Evolutionary conservation across 2,329 filamentous ascomycete species (phyloP), one percentile per base, ranked within the genome.

Genomic region (Aspergillus pseudoterreus): DNA sequence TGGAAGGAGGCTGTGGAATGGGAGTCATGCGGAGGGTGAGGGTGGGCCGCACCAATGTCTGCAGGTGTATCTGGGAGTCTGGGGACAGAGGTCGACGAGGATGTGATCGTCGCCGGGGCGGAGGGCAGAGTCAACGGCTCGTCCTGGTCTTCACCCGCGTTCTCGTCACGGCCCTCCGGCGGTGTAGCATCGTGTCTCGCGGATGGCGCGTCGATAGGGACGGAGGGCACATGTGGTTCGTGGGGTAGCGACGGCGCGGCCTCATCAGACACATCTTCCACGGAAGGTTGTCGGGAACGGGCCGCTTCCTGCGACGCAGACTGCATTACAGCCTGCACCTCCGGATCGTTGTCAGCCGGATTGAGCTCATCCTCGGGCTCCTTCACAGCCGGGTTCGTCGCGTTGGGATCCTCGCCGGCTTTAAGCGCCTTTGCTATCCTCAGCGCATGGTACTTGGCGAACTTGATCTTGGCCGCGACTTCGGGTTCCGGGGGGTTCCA

Each of bases 361-460:
- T 76, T 74, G 11, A 53, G 43, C 19, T 70, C 65, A 17, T 75
- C 75, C 41, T 79, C 76, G 17, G 75, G 70, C 50, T 82, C 77
- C 48, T 85, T 78, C 4, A 75, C 78, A 51, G 82, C 83, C 0
- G 92, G 92, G 64, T 97, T 97, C 6, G 89, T 88, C 50, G 87
- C 84, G 71, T 99, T 99, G 3, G 94, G 94, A 65, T 99, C 92
- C 58, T 89, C 86, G 49, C 91, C 91, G 38, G 92, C 88, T 65
- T 92, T 94, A 63, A 96, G 82, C 10, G 94, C 94, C 72, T 90
- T 96, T 14, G 88, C 79, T 65, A 99, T 99, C 52, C 94, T 84
- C 33, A 92, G 77, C 2, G 92, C 92, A 69, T 97, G 95, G 81
- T 90, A 99, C 71, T 97, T 99, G 39, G 92, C 91, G 68, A 90